These are phyloP conservation scores for Anastatica hierochuntica DNA, from an alignment of 345 rosid genomes.

Conservation along the genomic window DNA sequence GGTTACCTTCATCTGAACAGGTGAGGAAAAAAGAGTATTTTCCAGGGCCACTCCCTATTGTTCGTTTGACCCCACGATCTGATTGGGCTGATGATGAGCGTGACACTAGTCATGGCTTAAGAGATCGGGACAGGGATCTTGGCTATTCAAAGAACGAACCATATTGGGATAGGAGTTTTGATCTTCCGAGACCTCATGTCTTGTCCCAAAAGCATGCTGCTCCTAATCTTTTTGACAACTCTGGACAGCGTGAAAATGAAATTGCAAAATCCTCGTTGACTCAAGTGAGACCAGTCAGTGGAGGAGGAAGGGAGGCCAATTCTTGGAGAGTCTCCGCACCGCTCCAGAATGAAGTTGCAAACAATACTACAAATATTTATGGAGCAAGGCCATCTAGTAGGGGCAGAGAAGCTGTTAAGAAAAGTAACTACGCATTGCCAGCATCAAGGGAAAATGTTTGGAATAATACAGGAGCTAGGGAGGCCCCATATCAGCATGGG, in stretches of 20 bases:
- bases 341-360: constrained; percentile 43
- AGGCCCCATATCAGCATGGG: constrained; percentile 41
- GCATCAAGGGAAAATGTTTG: constrained; percentile 37
- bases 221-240: constrained; percentile 38
- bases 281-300: constrained; percentile 47
- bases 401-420: constrained; percentile 46
- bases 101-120: constrained; percentile 67
- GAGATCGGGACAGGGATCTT: constrained; percentile 51
- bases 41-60: constrained; percentile 65
- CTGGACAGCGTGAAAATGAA: constrained; percentile 58
- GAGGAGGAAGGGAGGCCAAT: constrained; percentile 63
- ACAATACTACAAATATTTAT: constrained; percentile 32
- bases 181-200: constrained; percentile 51
- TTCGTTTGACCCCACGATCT: constrained; percentile 74
- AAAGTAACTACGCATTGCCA: constrained; percentile 38
- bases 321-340: constrained; percentile 63
- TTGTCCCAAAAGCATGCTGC: constrained; percentile 52
- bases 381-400: constrained; percentile 37
- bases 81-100: constrained; percentile 99
- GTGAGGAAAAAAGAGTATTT: constrained; percentile 48
- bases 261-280: constrained; percentile 47
- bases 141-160: constrained; percentile 53
- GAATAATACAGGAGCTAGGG: constrained; percentile 51
- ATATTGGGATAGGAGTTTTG: constrained; percentile 69
- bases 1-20: constrained; percentile 36